A percentile compares a stretch with the other conserved stretches of the same genome.
Evolutionary conservation across 176 grass and related monocot species (phyloP).

Genomic region (Melocanna baccifera): DNA sequence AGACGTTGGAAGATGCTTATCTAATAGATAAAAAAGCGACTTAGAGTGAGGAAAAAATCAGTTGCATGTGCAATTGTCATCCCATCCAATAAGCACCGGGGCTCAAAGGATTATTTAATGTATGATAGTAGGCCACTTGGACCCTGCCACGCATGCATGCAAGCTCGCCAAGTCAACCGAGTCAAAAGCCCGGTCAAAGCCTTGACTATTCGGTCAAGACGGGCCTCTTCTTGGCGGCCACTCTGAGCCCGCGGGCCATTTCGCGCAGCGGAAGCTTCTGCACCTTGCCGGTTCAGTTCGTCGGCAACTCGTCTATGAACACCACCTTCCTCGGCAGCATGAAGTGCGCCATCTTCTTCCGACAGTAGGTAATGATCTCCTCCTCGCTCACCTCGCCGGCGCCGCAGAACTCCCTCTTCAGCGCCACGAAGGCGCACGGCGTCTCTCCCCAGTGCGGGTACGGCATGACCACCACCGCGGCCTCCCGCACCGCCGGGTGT

Average conservation of each 20-base stretch:
- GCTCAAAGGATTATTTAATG: no score
- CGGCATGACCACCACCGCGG: constrained; percentile 59
- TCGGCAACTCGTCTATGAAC: constrained; percentile 60
- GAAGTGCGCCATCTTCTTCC: constrained; percentile 44
- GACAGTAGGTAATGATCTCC: constrained; percentile 51
- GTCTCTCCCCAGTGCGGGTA: constrained; percentile 55
- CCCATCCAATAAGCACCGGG: no score
- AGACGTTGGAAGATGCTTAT: no score
- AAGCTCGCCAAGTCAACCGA: no score
- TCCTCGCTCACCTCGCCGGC: constrained; percentile 37
- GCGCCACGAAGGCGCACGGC: constrained; percentile 51
- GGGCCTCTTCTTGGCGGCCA: neutral
- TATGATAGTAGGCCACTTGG: no score
- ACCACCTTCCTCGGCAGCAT: constrained; percentile 69
- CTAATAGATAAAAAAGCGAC: no score
- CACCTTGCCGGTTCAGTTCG: constrained; percentile 53
- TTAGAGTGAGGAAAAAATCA: no score
- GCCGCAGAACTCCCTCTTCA: constrained; percentile 34
- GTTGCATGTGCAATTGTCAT: no score
- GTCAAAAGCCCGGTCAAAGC: no score
- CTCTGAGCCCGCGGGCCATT: constrained; percentile 7
- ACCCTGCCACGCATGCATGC: no score
- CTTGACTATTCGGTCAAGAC: no score
- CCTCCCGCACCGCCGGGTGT: constrained; percentile 58
- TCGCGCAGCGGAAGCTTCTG: constrained; percentile 50